Conservation (phyloP, 139 green algal species). For the Volvox reticuliferus region DNA sequence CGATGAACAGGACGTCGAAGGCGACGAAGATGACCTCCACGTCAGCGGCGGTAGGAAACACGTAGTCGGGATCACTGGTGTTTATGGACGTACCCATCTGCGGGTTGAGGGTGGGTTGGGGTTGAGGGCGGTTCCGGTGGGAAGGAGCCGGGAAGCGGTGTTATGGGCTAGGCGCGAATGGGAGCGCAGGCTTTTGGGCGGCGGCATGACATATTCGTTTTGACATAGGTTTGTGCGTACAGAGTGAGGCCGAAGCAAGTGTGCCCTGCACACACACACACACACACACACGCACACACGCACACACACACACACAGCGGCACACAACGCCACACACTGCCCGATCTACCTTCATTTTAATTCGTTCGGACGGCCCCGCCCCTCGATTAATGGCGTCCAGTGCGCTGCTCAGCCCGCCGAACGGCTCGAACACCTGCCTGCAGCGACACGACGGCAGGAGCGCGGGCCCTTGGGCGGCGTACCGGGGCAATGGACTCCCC, state of each 20-base stretch:
- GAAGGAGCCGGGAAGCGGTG: neutral
- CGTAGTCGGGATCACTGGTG: constrained; percentile 47
- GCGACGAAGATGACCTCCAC: constrained; percentile 74
- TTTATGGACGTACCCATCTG: constrained; percentile 29
- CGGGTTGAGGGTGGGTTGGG: neutral
- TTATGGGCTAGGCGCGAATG: too few species aligned
- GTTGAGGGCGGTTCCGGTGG: neutral
- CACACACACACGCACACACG: too few species aligned
- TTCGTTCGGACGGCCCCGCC: constrained; percentile 1
- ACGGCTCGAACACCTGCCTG: constrained; percentile 73
- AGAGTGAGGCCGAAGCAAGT: too few species aligned
- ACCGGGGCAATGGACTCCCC: too few species aligned
- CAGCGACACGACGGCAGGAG: neutral
- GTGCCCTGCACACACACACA: too few species aligned
- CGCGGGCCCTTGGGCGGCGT: too few species aligned
- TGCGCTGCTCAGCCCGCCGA: constrained; percentile 67
- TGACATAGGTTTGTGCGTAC: too few species aligned
- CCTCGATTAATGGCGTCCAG: constrained; percentile 59
- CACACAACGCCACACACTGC: too few species aligned
- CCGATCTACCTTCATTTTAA: neutral
- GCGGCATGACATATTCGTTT: too few species aligned
- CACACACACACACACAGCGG: too few species aligned
- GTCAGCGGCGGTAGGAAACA: constrained; percentile 37
- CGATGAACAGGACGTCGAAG: constrained; percentile 89
- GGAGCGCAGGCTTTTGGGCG: too few species aligned